Evolutionary conservation across 495 filamentous ascomycete genomes (phyloP), one percentile per base, ranked within the genome.

Genomic region (Neurospora hispaniola): DNA sequence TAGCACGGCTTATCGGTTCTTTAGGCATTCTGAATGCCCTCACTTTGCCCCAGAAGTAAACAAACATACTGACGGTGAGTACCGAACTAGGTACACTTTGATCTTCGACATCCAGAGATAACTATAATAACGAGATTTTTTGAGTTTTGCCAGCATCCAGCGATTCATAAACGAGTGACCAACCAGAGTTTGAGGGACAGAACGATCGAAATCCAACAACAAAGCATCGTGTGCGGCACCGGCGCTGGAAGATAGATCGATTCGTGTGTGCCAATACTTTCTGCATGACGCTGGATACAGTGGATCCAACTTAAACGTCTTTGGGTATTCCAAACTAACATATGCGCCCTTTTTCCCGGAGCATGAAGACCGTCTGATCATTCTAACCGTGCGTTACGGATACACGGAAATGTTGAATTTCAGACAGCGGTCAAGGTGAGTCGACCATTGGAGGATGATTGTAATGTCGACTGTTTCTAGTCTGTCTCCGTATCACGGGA

Each of bases 111-210:
- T 23, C 10, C 4, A 38, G 2, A 4, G n/a, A 8, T 0, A 48
- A 11, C 0, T 4, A 0, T 0, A 23, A 31, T 16, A 31, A 11
- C 7, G 0, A 18, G 1, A 3, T 7, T 18, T 9, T 9, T 0
- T 9, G 54, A 14, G 10, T 27, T 14, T 27, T 0, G 12, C 9
- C 46, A 54, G 11, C 7, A 27, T 54, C 27, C 5, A 1, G 14
- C 23, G 27, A 62, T 18, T 35, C 12, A 62, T 62, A 4, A 16
- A 14, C 6, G 54, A 62, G 54, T 62, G 54, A 7, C 54, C 54
- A 14, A 62, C 54, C 3, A 35, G 54, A 35, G 27, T 62, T 62
- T 12, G 27, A 35, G 54, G 5, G 27, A 3, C 54, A 62, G 27
- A 62, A 62, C 12, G 3, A 31, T 27, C 11, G 31, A 2, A 18